Base-by-base conservation (phyloP, 805 yeast species). In the Tetrapisispora taiwanensis region DNA sequence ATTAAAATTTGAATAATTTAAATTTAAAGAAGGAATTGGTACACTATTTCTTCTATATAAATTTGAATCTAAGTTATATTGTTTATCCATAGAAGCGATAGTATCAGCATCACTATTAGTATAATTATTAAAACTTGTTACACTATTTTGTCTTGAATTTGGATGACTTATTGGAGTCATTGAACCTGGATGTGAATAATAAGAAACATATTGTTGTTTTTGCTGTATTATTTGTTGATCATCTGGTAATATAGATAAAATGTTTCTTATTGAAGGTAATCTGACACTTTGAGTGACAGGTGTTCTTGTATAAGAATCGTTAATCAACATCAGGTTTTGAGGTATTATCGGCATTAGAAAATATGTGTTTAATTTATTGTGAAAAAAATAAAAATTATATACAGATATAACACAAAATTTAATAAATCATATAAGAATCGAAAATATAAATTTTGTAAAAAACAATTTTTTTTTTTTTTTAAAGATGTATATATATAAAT, bases 181-280 rank as follows among this genome's bases (percentile, higher is more conserved):
- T 9, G 38, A 4, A n/a, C 38, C 39, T 10, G 30, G 27, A 13
- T 18, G 30, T 13, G 19, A n/a, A 22, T 38, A 38, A 19, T n/a
- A n/a, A 6, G 28, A 15, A 18, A 6, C 18, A 30, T 30, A 38
- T 8, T 38, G 26, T 30, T 38, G 41, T 28, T 36, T 31, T 27
- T 26, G 20, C 20, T 36, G 39, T 24, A 12, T 28, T 18, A 4
- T 9, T 9, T n/a, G 24, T 14, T 27, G 32, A 4, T 37, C 32
- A 12, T 37, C 40, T 8, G 31, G 31, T 18, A 35, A 18, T 9
- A 12, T 34, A 10, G 37, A 22, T n/a, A 42, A 26, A 30, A 42
- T 24, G 37, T 42, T 24, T 31, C 34, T 42, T 5, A 42, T 42
- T 9, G 45, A 42, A 4, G 45, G 45, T 19, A 42, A 31, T 27